phyloP scores from a whole-genome alignment of 2,329 filamentous ascomycete species.

The Aspergillus latus region DNA sequence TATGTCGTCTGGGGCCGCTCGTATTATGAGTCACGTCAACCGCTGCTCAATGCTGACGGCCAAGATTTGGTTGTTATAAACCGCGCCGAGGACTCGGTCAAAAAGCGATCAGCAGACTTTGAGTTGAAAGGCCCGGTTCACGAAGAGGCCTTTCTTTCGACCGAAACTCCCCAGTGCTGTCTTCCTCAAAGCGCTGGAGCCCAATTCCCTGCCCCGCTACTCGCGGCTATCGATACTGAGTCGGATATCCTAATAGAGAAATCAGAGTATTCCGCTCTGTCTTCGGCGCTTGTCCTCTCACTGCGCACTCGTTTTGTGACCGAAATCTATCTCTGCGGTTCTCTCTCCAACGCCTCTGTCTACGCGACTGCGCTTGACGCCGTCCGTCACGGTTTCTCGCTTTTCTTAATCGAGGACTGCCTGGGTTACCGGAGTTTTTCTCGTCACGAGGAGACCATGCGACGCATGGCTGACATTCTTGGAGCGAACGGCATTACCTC shows the following conservation, averaged over 20 bases:
- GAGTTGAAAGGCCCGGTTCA: slow-evolving; percentile 32
- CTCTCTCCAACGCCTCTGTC: slow-evolving; percentile 81
- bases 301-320: slow-evolving; percentile 84
- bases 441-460: slow-evolving; percentile 69
- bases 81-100: slow-evolving; percentile 33
- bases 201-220: slow-evolving; percentile 52
- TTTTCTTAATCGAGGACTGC: slow-evolving; percentile 85
- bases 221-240: slow-evolving; percentile 51
- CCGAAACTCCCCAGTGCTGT: slow-evolving; percentile 38
- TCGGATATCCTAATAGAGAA: slow-evolving; percentile 63
- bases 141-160: slow-evolving; percentile 45
- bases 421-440: slow-evolving; percentile 72
- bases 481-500: slow-evolving; percentile 67
- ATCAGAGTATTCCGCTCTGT: slow-evolving; percentile 84
- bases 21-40: slow-evolving; percentile 65
- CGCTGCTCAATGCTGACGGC: slow-evolving; percentile 53
- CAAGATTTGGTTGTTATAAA: slow-evolving; percentile 48
- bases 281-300: slow-evolving; percentile 68
- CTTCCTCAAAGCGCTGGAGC: slow-evolving; percentile 44
- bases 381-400: slow-evolving; percentile 77
- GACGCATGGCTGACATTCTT: slow-evolving; percentile 70
- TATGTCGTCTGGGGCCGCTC: slow-evolving; percentile 84
- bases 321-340: slow-evolving; percentile 84
- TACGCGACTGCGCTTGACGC: slow-evolving; percentile 91
- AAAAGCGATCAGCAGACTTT: slow-evolving; percentile 16